A percentile compares a stretch with the other conserved stretches of the same genome.
phyloP scores from a whole-genome alignment of 2,329 filamentous ascomycete genomes.

The Fusarium nanum region DNA sequence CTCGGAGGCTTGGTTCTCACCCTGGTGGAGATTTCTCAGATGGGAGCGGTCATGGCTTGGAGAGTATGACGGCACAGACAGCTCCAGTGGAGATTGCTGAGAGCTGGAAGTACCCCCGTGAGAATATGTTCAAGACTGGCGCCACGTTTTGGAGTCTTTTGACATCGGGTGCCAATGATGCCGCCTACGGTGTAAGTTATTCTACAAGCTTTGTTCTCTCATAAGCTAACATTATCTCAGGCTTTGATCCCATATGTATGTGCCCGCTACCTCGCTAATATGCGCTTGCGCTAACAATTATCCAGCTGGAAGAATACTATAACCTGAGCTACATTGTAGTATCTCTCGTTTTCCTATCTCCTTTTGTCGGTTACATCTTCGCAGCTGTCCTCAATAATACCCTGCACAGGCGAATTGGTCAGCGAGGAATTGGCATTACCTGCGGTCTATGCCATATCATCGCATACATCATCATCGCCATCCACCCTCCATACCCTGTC shows the following conservation, averaged over 20 bases:
- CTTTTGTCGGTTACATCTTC: conserved; percentile 71
- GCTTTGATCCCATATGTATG: conserved; percentile 61
- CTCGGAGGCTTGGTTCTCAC: conserved; percentile 5
- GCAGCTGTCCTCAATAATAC: conserved; percentile 71
- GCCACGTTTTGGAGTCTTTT: conserved; percentile 69
- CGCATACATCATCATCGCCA: conserved; percentile 71
- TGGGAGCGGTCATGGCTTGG: conserved; percentile 10
- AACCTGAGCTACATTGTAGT: conserved; percentile 69
- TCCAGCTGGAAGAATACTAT: conserved; percentile 63
- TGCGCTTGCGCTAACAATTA: background rate
- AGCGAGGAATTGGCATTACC: conserved; percentile 69
- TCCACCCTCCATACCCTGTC: conserved; percentile 76
- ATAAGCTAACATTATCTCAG: conserved; percentile 43
- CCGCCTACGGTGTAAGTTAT: conserved; percentile 65
- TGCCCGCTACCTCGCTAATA: background rate
- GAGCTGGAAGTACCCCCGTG: conserved; percentile 39
- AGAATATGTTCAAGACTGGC: conserved; percentile 60
- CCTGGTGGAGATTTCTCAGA: background rate
- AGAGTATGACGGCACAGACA: conserved; percentile 12
- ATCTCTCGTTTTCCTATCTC: conserved; percentile 73
- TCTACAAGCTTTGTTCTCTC: background rate
- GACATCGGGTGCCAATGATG: conserved; percentile 69
- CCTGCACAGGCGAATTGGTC: conserved; percentile 47
- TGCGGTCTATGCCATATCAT: conserved; percentile 69
- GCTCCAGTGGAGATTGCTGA: conserved; percentile 13